phyloP scores from a whole-genome alignment of 2,329 filamentous ascomycete genomes.

The Hyphodiscus sp. region DNA sequence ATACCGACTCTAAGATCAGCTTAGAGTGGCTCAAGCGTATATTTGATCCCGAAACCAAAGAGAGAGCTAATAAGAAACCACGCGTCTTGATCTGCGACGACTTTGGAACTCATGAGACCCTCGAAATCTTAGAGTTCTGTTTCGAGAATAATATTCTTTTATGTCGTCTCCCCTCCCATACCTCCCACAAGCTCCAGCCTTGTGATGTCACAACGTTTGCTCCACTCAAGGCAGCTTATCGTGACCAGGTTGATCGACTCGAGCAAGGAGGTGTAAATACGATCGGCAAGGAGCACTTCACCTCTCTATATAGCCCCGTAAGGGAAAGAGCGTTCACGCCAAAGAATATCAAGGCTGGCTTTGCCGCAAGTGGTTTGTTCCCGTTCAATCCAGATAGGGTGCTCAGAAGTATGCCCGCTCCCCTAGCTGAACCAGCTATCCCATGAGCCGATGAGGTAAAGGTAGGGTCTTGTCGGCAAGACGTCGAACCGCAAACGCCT shows the following conservation, averaged over 20 bases:
- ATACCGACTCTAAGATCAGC: slow-evolving; percentile 2
- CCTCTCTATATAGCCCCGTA: slow-evolving; percentile 13
- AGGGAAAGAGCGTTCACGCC: slow-evolving; percentile 12
- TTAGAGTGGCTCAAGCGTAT: no score
- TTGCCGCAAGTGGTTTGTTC: slow-evolving; percentile 12
- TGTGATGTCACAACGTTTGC: not conserved
- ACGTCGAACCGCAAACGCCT: slow-evolving; percentile 23
- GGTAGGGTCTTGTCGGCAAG: not conserved
- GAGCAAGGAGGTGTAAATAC: no score
- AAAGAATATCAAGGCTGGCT: slow-evolving; percentile 27
- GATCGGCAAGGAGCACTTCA: not conserved
- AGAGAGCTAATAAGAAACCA: slow-evolving; percentile 23
- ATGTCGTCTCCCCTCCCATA: not conserved
- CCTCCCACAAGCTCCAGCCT: slow-evolving; percentile 19
- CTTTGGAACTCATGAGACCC: no score
- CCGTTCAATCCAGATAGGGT: slow-evolving; percentile 27
- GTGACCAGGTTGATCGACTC: no score
- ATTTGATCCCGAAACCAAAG: slow-evolving; percentile 30
- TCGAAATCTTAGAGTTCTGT: no score
- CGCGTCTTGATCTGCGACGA: no score
- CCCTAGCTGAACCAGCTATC: not conserved
- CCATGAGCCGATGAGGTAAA: no score
- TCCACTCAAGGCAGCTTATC: no score
- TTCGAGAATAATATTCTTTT: not conserved
- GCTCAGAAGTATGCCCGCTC: slow-evolving; percentile 23